Evolutionary conservation across 306 rosid species (phyloP).

Genomic region (Trifolium dubium): DNA sequence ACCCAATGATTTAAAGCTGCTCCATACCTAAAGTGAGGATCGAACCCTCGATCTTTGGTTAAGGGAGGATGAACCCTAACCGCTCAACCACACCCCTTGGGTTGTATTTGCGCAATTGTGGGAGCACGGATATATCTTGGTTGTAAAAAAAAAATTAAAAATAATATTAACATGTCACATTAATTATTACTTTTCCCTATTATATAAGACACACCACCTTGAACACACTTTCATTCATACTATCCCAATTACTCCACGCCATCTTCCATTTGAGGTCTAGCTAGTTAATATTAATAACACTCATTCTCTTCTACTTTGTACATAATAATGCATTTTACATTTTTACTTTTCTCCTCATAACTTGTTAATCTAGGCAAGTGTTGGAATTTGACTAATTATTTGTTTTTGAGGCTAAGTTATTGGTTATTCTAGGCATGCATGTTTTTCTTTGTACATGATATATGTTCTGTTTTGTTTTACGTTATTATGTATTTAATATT

Average conservation of each 20-base stretch:
- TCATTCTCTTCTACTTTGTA: not conserved
- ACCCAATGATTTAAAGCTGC: no score
- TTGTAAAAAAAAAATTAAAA: not conserved
- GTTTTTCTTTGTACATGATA: not conserved
- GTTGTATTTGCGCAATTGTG: no score
- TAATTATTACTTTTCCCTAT: conserved; percentile 1
- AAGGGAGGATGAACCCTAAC: no score
- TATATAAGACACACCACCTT: conserved; percentile 22
- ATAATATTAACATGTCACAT: conserved; percentile 22
- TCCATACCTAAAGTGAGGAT: no score
- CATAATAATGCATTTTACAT: not conserved
- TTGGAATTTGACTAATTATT: not conserved
- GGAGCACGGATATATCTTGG: no score
- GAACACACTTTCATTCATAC: conserved; percentile 36
- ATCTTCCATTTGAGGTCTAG: conserved; percentile 38
- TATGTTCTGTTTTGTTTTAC: not conserved
- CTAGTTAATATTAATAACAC: not conserved
- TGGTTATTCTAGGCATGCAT: not conserved
- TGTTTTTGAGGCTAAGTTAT: not conserved
- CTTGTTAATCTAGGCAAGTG: not conserved
- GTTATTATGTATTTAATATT: not conserved
- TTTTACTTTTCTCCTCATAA: not conserved
- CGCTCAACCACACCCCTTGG: no score
- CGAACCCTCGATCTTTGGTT: no score
- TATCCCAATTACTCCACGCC: not conserved